Evolutionary conservation across 257 asterid species (phyloP).

Genomic region (Nicotiana tomentosiformis): DNA sequence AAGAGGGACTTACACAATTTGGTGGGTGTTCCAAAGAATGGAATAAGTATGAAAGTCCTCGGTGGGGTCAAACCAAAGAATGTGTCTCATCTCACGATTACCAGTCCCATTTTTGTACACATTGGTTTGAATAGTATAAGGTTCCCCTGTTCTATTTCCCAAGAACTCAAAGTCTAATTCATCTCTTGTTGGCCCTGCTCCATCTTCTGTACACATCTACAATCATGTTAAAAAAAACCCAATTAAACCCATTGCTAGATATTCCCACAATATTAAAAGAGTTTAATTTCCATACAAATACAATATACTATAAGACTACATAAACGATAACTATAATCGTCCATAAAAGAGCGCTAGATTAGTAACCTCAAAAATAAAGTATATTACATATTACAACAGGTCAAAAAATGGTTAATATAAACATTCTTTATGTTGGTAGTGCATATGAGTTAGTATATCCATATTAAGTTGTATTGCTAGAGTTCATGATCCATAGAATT

Average conservation of each 20-base stretch:
- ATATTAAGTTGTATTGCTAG: neutral
- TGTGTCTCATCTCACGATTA: slow-evolving; percentile 80
- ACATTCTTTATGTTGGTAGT: neutral
- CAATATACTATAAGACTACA: neutral
- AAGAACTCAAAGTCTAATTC: slow-evolving; percentile 91
- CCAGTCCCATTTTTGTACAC: slow-evolving; percentile 94
- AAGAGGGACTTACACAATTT: slow-evolving; percentile 50
- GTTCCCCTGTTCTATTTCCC: slow-evolving; percentile 91
- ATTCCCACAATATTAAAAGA: neutral
- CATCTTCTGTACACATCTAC: slow-evolving; percentile 89
- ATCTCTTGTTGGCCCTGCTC: slow-evolving; percentile 81
- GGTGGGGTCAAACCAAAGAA: slow-evolving; percentile 88
- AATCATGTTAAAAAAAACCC: neutral
- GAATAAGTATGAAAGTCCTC: slow-evolving; percentile 73
- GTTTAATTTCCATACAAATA: neutral
- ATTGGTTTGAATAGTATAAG: slow-evolving; percentile 77
- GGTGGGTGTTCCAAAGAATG: slow-evolving; percentile 78
- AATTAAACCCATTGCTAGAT: neutral
- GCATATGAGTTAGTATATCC: neutral
- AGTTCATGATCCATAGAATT: neutral
- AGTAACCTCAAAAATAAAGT: neutral
- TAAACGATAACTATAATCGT: neutral
- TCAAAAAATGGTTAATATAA: neutral
- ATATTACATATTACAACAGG: neutral
- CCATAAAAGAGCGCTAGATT: neutral